Conservation (phyloP, 2,329 filamentous ascomycete species). For the Purpureocillium lavendulum region DNA sequence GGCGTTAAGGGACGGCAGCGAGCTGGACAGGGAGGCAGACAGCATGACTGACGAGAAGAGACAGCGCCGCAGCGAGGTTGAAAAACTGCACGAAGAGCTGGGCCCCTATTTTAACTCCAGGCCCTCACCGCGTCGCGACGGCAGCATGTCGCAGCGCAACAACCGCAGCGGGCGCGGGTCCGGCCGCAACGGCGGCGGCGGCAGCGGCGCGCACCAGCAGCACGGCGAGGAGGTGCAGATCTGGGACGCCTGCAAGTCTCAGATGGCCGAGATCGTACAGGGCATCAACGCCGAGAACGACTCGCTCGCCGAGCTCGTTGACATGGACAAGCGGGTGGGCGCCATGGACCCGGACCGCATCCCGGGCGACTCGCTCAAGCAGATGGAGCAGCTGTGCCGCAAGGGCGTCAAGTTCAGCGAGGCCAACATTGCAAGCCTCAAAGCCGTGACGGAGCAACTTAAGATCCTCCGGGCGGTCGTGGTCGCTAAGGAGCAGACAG, state of each 20-base stretch:
- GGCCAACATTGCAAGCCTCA: conserved; percentile 25
- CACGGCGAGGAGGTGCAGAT: conserved; percentile 35
- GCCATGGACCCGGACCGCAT: conserved; percentile 28
- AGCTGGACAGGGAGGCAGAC: neutral
- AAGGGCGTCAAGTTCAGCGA: conserved; percentile 32
- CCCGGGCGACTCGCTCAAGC: conserved; percentile 26
- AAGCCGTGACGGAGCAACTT: conserved; percentile 31
- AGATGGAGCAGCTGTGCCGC: conserved; percentile 34
- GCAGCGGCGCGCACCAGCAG: conserved; percentile 29
- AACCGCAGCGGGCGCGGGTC: conserved; percentile 35
- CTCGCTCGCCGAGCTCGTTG: conserved; percentile 28
- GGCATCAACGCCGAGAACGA: conserved; percentile 34
- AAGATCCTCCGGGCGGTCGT: conserved; percentile 33
- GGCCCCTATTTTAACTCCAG: conserved; percentile 22
- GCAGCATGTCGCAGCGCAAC: conserved; percentile 33
- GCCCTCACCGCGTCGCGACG: conserved; percentile 13
- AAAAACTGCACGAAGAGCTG: conserved; percentile 24
- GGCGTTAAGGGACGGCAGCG: neutral
- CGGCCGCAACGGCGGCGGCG: conserved; percentile 34
- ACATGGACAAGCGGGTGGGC: conserved; percentile 31
- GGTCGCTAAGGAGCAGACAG: conserved; percentile 32
- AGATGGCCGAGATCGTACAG: conserved; percentile 28
- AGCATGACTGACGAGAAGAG: conserved; percentile 25
- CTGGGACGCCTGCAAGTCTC: conserved; percentile 31
- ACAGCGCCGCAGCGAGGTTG: conserved; percentile 22